Conservation (phyloP, 225 moss, liverwort and hornwort species). For the Bryum argenteum region DNA sequence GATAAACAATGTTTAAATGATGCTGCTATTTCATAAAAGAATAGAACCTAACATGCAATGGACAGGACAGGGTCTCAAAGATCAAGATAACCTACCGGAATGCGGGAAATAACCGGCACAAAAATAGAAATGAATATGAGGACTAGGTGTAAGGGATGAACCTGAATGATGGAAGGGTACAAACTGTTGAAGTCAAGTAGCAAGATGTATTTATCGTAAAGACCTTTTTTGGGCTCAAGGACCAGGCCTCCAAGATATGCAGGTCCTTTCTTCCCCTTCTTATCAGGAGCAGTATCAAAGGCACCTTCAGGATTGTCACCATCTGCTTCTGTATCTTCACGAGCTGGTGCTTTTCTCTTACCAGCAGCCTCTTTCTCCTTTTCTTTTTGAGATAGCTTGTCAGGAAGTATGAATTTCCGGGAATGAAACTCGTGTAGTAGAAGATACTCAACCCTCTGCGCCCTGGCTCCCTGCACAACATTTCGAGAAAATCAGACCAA, state of each 20-base stretch:
- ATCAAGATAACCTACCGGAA: not conserved
- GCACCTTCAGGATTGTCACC: slow-evolving; percentile 42
- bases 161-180: slow-evolving; percentile 99
- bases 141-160: slow-evolving; percentile 29
- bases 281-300: slow-evolving; percentile 55
- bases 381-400: slow-evolving; percentile 85
- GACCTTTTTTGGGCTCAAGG: slow-evolving; percentile 94
- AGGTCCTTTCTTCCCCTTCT: slow-evolving; percentile 85
- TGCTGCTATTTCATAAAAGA: slow-evolving; percentile 1
- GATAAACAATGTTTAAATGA: slow-evolving; percentile 14
- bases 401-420: slow-evolving; percentile 93
- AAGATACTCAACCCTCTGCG: slow-evolving; percentile 95
- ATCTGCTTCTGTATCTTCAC: slow-evolving; percentile 46
- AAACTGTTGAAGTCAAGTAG: slow-evolving; percentile 98
- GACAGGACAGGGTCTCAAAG: not conserved
- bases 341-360: slow-evolving; percentile 68
- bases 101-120: not conserved
- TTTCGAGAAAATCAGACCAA: slow-evolving; percentile 8
- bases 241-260: slow-evolving; percentile 95
- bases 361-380: slow-evolving; percentile 69
- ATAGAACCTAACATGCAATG: not conserved
- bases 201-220: slow-evolving; percentile 90
- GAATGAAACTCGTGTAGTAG: slow-evolving; percentile 90
- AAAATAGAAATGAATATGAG: slow-evolving; percentile 1
- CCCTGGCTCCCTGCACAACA: slow-evolving; percentile 81